Percentiles rank a stretch among this genome's conserved stretches.
Conservation (phyloP, 768 basidiomycete species). For the Boletus coccyginus region DNA sequence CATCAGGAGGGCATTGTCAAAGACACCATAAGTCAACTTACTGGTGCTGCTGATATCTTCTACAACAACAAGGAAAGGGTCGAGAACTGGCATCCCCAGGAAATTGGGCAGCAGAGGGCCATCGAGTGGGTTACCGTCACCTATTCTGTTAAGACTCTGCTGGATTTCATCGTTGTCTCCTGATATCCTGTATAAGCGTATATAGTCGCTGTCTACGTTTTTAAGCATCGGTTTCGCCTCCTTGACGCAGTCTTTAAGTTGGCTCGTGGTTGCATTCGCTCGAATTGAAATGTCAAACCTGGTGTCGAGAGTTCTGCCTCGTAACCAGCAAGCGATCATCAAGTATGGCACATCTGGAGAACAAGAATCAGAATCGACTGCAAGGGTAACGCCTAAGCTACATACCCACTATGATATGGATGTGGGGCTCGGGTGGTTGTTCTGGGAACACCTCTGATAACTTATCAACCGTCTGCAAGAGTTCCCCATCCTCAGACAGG, state of each 20-base stretch:
- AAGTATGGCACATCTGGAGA: background rate
- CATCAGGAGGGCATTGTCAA: too few species aligned
- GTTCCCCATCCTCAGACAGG: background rate
- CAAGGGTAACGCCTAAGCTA: too few species aligned
- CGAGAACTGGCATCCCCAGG: too few species aligned
- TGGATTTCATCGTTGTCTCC: background rate
- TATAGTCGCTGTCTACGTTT: background rate
- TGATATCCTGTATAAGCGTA: background rate
- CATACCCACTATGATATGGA: too few species aligned
- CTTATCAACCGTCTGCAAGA: background rate
- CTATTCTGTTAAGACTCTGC: background rate
- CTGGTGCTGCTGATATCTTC: background rate
- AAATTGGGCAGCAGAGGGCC: background rate
- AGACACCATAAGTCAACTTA: too few species aligned
- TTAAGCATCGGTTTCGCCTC: background rate
- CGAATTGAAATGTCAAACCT: too few species aligned
- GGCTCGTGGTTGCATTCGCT: too few species aligned
- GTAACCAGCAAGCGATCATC: background rate
- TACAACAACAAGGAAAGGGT: background rate
- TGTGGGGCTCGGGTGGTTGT: too few species aligned
- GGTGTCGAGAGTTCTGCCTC: too few species aligned
- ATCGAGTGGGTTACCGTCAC: background rate
- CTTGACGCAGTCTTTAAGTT: background rate
- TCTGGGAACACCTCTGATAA: too few species aligned
- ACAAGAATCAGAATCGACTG: background rate